A percentile compares a stretch with the other conserved stretches of the same genome.
Evolutionary conservation across 1,284 basidiomycete species (phyloP).

Genomic region (Ganoderma multipileum): DNA sequence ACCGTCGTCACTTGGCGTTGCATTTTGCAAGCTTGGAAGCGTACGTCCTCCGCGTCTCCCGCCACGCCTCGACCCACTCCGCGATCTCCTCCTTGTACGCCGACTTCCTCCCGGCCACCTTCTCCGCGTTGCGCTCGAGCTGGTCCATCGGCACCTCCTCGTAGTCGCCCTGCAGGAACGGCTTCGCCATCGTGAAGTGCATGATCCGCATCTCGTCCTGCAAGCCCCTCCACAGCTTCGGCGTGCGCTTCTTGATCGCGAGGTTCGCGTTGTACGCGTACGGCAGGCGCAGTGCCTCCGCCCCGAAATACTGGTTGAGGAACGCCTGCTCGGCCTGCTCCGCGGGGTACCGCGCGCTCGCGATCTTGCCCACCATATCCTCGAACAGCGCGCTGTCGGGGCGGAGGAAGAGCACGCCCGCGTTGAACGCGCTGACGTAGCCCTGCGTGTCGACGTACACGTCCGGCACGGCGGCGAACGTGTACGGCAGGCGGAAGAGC

Average conservation of each 20-base stretch:
- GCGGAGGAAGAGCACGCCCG: slow-evolving; percentile 49
- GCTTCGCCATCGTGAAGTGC: slow-evolving; percentile 51
- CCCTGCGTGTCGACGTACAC: slow-evolving; percentile 44
- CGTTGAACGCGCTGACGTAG: slow-evolving; percentile 49
- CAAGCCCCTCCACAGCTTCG: slow-evolving; percentile 45
- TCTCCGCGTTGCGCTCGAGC: slow-evolving; percentile 32
- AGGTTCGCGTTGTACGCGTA: slow-evolving; percentile 55
- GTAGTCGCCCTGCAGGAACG: slow-evolving; percentile 43
- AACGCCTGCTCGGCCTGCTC: slow-evolving; percentile 52
- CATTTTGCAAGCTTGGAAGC: slow-evolving; percentile 29
- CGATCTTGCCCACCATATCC: slow-evolving; percentile 46
- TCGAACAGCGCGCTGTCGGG: slow-evolving; percentile 42
- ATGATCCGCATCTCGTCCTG: slow-evolving; percentile 46
- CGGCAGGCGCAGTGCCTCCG: slow-evolving; percentile 46
- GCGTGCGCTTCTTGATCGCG: slow-evolving; percentile 47
- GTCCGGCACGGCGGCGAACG: slow-evolving; percentile 52
- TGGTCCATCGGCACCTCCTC: slow-evolving; percentile 34
- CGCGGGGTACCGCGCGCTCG: slow-evolving; percentile 43
- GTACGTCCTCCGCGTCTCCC: slow-evolving; percentile 36
- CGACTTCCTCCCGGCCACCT: slow-evolving; percentile 32
- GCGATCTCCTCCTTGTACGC: slow-evolving; percentile 39
- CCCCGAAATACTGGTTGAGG: slow-evolving; percentile 51
- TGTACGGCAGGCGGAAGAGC: slow-evolving; percentile 50
- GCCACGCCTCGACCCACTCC: slow-evolving; percentile 44
- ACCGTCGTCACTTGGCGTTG: slow-evolving; percentile 8